These are phyloP conservation scores for Pyrus pyrifolia DNA, from an alignment of 306 rosid genomes.

Conservation along the genomic window DNA sequence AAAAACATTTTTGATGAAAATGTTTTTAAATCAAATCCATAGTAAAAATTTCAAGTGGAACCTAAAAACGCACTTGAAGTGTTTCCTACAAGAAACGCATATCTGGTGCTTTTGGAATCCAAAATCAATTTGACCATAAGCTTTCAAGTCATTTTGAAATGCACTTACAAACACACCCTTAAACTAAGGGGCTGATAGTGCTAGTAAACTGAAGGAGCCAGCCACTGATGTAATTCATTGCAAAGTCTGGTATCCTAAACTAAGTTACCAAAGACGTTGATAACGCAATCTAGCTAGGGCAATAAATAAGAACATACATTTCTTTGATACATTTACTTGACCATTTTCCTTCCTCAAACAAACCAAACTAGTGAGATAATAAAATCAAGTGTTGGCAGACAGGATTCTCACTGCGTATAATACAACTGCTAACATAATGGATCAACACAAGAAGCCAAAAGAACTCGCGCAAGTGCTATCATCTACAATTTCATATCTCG, in stretches of 20 bases:
- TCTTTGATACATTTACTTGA: background rate
- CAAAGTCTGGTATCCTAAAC: no score
- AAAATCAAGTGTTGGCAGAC: background rate
- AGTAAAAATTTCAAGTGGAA: no score
- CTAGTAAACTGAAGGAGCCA: no score
- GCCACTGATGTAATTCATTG: no score
- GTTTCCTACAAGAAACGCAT: no score
- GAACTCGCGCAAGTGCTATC: slow-evolving; percentile 4
- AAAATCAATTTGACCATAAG: no score
- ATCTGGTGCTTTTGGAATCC: no score
- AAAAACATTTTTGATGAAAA: no score
- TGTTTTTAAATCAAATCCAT: no score
- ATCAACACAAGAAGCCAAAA: slow-evolving; percentile 3
- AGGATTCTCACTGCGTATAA: background rate
- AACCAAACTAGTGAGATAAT: background rate
- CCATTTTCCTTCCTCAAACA: background rate
- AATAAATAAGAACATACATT: background rate
- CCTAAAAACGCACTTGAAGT: fast-evolving
- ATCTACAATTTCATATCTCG: slow-evolving; percentile 35
- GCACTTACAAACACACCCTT: no score
- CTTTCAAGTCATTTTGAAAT: no score
- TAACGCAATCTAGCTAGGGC: background rate
- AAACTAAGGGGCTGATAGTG: no score
- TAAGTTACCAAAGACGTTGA: background rate
- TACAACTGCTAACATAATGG: background rate